Evolutionary conservation across 2,329 filamentous ascomycete genomes (phyloP).

Genomic region (Xylaria multiplex): DNA sequence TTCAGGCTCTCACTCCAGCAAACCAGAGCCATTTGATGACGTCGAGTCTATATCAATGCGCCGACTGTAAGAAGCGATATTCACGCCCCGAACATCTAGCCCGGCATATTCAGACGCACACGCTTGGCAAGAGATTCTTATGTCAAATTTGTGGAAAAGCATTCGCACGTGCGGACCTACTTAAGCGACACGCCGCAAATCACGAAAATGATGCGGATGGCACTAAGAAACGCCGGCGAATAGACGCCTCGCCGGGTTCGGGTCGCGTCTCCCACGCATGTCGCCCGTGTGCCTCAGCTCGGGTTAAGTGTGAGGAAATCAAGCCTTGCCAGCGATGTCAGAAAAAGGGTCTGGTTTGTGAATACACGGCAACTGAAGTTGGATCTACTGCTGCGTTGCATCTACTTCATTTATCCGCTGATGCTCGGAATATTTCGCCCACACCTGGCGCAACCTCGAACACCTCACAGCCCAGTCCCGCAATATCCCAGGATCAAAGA

Average conservation of each 20-base stretch:
- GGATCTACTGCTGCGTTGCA: constrained; percentile 57
- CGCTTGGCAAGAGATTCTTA: constrained; percentile 43
- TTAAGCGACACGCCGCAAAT: constrained; percentile 63
- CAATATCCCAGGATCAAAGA: constrained; percentile 40
- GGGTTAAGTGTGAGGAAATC: constrained; percentile 65
- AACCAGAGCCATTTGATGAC: constrained; percentile 40
- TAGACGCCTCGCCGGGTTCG: constrained; percentile 56
- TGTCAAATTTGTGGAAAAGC: constrained; percentile 61
- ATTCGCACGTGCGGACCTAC: constrained; percentile 63
- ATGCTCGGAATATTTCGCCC: constrained; percentile 44
- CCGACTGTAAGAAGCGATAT: constrained; percentile 62
- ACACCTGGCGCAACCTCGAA: constrained; percentile 29
- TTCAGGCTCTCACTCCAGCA: constrained; percentile 27
- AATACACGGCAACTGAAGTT: constrained; percentile 52
- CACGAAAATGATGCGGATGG: constrained; percentile 59
- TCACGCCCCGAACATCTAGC: constrained; percentile 65
- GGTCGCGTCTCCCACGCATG: constrained; percentile 65
- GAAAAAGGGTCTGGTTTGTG: constrained; percentile 59
- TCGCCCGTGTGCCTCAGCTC: constrained; percentile 60
- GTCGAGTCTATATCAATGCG: constrained; percentile 59
- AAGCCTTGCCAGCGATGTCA: constrained; percentile 65
- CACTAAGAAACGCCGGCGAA: constrained; percentile 59
- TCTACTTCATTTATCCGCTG: constrained; percentile 55
- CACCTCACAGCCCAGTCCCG: constrained; percentile 23
- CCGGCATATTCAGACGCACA: constrained; percentile 45